Base-by-base conservation (phyloP, 2,329 filamentous ascomycete genomes). In the Pleomassaria siparia region DNA sequence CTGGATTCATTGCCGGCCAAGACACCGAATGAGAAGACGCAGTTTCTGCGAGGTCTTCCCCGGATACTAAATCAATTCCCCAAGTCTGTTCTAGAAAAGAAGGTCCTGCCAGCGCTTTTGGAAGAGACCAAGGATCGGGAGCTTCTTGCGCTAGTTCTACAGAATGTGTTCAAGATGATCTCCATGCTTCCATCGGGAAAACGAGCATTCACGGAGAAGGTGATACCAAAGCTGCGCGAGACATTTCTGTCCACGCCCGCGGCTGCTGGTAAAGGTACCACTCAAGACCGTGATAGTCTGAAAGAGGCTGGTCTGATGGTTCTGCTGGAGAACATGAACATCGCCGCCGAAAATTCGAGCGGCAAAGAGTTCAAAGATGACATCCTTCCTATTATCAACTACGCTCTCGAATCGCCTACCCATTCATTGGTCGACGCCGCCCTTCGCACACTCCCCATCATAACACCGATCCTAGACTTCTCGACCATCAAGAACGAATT, bases 301-400 rank as follows among this genome's bases (percentile, higher is more conserved):
- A 87, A 89, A 60, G 94, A 99, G 68, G 90, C 91, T 1, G 92
- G 91, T 1, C 75, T 99, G 20, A 94, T 96, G 83, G 86, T 96
- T 10, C 77, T 97, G 15, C 78, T 99, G 2, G 91, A 97, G 56
- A 88, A 96, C 54, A 85, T 95, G 63, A 75, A 80, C 13, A 75
- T 85, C 1, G 84, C 95, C 51, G 83, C 89, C 3, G 83, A 85
- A 10, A 96, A 95, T 57, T 94, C 87, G 56, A 85, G 86, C 1
- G 91, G 91, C 3, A 94, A 91, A 61, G 91, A 96, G 54, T 97
- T 97, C 67, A 95, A 96, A 72, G 92, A 97, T 57, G 87, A 96
- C 59, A 88, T 97, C 30, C 74, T 97, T 2, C 94, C 94, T 1
- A 86, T 99, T 33, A 81, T 97, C 36, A 77, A 90, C 46, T 77